phyloP scores from a whole-genome alignment of 441 rosid species.

The Syzygium syzygioides region DNA sequence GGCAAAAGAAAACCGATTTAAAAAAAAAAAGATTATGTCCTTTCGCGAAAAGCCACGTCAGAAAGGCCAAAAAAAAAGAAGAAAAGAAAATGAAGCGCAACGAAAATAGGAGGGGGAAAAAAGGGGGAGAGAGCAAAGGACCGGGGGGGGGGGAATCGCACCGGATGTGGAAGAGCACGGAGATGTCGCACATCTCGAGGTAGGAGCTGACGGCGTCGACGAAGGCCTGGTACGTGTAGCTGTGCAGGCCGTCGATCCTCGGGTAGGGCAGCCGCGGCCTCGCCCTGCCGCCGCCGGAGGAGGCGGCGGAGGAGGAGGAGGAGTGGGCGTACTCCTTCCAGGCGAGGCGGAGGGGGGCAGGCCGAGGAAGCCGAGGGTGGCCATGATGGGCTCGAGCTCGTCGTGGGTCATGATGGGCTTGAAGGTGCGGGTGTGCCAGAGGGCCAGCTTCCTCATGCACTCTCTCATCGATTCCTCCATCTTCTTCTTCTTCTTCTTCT shows the following conservation, averaged over 20 bases:
- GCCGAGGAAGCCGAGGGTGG: constrained; percentile 38
- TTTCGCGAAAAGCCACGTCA: not conserved
- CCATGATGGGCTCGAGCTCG: constrained; percentile 48
- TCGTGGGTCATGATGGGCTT: constrained; percentile 48
- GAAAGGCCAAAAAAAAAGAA: not conserved
- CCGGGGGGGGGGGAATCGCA: not conserved
- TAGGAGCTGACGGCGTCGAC: constrained; percentile 44
- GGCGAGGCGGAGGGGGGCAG: constrained; percentile 15
- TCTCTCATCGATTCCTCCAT: constrained; percentile 31
- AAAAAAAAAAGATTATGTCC: not conserved
- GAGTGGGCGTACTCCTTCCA: constrained; percentile 38
- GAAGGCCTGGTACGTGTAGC: constrained; percentile 43
- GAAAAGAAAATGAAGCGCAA: not conserved
- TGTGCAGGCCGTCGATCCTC: constrained; percentile 50
- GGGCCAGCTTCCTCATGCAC: constrained; percentile 37
- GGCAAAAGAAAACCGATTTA: not conserved
- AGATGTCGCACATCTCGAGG: constrained; percentile 31
- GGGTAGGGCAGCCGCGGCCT: constrained; percentile 39
- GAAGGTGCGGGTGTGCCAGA: constrained; percentile 54
- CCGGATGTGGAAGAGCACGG: constrained; percentile 47
- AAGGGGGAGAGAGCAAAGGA: not conserved
- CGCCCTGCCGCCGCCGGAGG: not conserved
- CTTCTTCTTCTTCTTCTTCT: not conserved
- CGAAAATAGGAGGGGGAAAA: not conserved
- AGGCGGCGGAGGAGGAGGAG: not conserved